These are phyloP conservation scores for Phytophthora brassicae DNA, from an alignment of 352 stramenopile species.

Conservation along the genomic window DNA sequence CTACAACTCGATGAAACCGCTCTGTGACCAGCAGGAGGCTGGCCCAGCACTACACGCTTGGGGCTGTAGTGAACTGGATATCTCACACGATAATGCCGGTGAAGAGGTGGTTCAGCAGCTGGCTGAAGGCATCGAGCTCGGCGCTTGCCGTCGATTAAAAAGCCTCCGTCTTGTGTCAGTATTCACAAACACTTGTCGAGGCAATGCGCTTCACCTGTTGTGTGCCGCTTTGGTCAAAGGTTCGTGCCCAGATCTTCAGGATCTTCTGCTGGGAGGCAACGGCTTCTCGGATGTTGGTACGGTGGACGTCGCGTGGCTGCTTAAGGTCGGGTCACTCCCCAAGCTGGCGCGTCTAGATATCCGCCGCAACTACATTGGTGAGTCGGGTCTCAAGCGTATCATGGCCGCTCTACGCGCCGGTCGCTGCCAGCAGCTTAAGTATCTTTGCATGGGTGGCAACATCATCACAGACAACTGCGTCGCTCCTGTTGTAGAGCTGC, in stretches of 20 bases:
- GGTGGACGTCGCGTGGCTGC: slow-evolving; percentile 68
- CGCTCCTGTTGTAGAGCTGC: slow-evolving; percentile 59
- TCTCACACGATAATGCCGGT: slow-evolving; percentile 73
- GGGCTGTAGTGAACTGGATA: slow-evolving; percentile 77
- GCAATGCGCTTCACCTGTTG: slow-evolving; percentile 68
- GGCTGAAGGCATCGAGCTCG: slow-evolving; percentile 64
- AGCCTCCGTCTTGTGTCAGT: slow-evolving; percentile 69
- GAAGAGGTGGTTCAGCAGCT: slow-evolving; percentile 68
- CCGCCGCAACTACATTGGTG: slow-evolving; percentile 81
- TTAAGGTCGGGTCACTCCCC: slow-evolving; percentile 64
- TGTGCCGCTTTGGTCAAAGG: slow-evolving; percentile 69
- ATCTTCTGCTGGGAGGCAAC: slow-evolving; percentile 73
- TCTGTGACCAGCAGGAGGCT: slow-evolving; percentile 52
- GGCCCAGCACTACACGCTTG: slow-evolving; percentile 68
- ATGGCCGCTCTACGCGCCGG: slow-evolving; percentile 60
- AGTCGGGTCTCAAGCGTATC: slow-evolving; percentile 73
- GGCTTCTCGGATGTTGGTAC: slow-evolving; percentile 76
- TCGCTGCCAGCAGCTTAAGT: slow-evolving; percentile 65
- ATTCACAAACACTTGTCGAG: slow-evolving; percentile 78
- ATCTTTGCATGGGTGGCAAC: slow-evolving; percentile 84
- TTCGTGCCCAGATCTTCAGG: slow-evolving; percentile 59
- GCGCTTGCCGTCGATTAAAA: slow-evolving; percentile 56
- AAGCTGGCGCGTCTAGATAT: slow-evolving; percentile 73
- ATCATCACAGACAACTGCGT: slow-evolving; percentile 86
- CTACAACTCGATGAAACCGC: slow-evolving; percentile 56